Evolutionary conservation across 805 yeast species (phyloP).

Genomic region (Candida tammaniensis): DNA sequence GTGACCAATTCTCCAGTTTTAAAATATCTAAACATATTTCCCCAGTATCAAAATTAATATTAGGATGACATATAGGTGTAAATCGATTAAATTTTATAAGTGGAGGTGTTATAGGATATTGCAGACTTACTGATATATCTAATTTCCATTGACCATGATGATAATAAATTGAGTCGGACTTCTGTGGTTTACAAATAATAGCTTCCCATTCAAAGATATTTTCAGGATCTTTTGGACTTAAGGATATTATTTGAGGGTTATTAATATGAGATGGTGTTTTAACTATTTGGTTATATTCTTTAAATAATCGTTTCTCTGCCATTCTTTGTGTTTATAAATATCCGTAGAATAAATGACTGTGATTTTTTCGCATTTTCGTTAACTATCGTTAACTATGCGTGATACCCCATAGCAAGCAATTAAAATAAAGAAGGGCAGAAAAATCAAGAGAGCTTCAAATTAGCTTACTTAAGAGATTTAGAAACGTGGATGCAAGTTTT

Average conservation of each 20-base stretch:
- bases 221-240: slow-evolving; percentile 42
- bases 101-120: slow-evolving; percentile 65
- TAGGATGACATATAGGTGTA: slow-evolving; percentile 42
- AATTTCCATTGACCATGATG: slow-evolving; percentile 52
- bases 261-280: slow-evolving; percentile 23
- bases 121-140: slow-evolving; percentile 39
- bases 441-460: too few species aligned
- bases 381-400: too few species aligned
- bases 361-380: neutral
- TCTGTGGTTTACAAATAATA: slow-evolving; percentile 46
- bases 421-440: too few species aligned
- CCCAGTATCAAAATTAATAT: slow-evolving; percentile 47
- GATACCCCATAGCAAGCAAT: too few species aligned
- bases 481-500: too few species aligned
- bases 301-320: slow-evolving; percentile 41
- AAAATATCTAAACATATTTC: slow-evolving; percentile 71
- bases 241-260: slow-evolving; percentile 37
- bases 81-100: slow-evolving; percentile 40
- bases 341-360: too few species aligned
- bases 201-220: slow-evolving; percentile 52
- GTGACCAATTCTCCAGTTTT: slow-evolving; percentile 60
- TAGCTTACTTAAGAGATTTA: too few species aligned
- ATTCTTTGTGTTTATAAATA: too few species aligned
- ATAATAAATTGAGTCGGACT: slow-evolving; percentile 46
- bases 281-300: slow-evolving; percentile 33